Evolutionary conservation across 768 basidiomycete genomes (phyloP), one percentile per base, ranked within the genome.

Genomic region (Rubroboletus satanas): DNA sequence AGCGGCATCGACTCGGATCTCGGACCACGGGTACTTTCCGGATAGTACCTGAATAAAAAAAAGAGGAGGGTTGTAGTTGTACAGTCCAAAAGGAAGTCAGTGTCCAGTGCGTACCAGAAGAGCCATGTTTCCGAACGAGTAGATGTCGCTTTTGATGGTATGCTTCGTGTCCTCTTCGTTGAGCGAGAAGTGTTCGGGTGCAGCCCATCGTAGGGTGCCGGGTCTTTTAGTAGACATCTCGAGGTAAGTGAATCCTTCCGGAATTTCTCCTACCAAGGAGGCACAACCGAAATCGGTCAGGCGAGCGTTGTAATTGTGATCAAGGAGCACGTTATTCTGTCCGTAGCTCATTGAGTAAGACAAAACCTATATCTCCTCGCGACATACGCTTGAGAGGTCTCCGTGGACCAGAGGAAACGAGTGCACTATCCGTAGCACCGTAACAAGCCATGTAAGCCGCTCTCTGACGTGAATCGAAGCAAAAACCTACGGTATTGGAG

Each of bases 261-360:
- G 55, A 32, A 39, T 36, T 33, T 58, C 45, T 8, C 57, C 55
- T 29, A 58, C 18, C 38, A 52, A 46, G 1, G 55, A 57, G 2
- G 55, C 37, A 41, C 48, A 58, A n/a, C 57, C 57, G 12, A 58
- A 58, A 29, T 58, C 56, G 7, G 50, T 23, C 29, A 59, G 35
- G 15, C 56, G 21, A 12, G 57, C 56, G 15, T 39, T 43, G 48
- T 43, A 60, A 11, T 51, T 35, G 18, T 17, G 43, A 44, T 55
- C 47, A 14, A 59, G 52, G 28, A 59, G 56, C 23, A 59, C 46
- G 17, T 59, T 58, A 2, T 53, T 59, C 58, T 59, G 47, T 41
- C 5, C 5, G 7, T 31, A 12, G 17, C 2, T 37, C 4, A 29
- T 31, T 5, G 2, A 5, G 14, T 7, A 9, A 28, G 33, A n/a